phyloP scores from a whole-genome alignment of 148 eudicot species.

The Chenopodium suecicum region DNA sequence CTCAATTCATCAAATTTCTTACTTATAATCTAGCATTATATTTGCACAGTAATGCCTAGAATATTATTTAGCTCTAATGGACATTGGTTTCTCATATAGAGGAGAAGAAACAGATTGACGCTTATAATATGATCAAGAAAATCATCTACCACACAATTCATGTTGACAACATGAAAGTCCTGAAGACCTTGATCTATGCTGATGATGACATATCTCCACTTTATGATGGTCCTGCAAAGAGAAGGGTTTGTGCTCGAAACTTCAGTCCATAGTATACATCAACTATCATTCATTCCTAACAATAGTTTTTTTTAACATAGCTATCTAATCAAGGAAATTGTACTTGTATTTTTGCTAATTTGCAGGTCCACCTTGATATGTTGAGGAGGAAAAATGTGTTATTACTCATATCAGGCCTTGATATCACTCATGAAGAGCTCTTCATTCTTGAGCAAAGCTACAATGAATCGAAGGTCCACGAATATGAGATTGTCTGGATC shows the following conservation, averaged over 20 bases:
- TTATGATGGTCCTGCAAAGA: constrained; percentile 44
- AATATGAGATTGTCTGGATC: constrained; percentile 65
- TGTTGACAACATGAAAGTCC: constrained; percentile 63
- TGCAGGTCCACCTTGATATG: constrained; percentile 46
- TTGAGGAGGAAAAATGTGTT: constrained; percentile 60
- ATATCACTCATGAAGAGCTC: constrained; percentile 58
- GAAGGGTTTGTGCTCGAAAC: constrained; percentile 33
- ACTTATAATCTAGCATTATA: background rate
- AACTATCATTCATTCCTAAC: background rate
- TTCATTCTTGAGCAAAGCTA: constrained; percentile 61
- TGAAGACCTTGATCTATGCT: constrained; percentile 39
- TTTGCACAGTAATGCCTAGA: background rate
- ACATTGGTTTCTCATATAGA: constrained; percentile 32
- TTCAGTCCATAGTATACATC: background rate
- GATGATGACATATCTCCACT: constrained; percentile 53
- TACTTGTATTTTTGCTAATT: background rate
- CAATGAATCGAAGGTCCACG: constrained; percentile 40
- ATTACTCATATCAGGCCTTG: constrained; percentile 58
- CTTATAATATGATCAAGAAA: constrained; percentile 31
- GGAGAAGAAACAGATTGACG: constrained; percentile 41
- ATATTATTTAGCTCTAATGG: background rate
- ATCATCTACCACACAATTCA: constrained; percentile 42
- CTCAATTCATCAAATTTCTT: background rate
- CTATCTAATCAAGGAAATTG: background rate
- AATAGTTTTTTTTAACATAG: background rate